A percentile compares a stretch with the other conserved stretches of the same genome.
These are phyloP conservation scores for Beauveria medogensis DNA, from an alignment of 2,329 filamentous ascomycete species.

Conservation along the genomic window DNA sequence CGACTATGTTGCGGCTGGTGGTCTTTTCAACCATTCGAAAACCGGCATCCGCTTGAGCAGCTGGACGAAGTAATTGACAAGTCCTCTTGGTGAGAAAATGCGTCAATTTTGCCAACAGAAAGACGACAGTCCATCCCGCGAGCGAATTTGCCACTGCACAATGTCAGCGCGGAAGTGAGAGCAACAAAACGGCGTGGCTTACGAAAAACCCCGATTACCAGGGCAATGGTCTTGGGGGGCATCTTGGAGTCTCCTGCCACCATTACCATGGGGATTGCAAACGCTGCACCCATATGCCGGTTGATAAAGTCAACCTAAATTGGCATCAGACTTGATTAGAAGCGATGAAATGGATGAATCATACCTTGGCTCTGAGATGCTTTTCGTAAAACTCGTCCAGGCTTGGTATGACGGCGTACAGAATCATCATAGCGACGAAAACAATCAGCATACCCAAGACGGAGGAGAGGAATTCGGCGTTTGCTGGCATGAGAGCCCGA, in stretches of 20 bases:
- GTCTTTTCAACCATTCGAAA: not conserved
- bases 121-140: constrained; percentile 27
- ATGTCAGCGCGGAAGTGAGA: constrained; percentile 11
- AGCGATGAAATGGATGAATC: not conserved
- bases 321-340: too few relatives aligned
- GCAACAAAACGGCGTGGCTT: constrained; percentile 13
- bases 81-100: constrained; percentile 14
- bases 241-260: constrained; percentile 28
- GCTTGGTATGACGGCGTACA: constrained; percentile 14
- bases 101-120: constrained; percentile 15
- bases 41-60: not conserved
- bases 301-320: constrained; percentile 43
- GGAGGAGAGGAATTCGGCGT: constrained; percentile 37
- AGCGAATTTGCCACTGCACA: constrained; percentile 27
- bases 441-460: constrained; percentile 39
- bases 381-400: constrained; percentile 22
- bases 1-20: not conserved
- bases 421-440: constrained; percentile 26
- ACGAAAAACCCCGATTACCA: constrained; percentile 39
- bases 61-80: not conserved
- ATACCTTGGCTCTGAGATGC: constrained; percentile 27
- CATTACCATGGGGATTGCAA: constrained; percentile 41
- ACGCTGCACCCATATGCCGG: constrained; percentile 41
- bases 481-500: constrained; percentile 22
- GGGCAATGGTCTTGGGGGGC: constrained; percentile 26